Base-by-base conservation (phyloP, 106 monocot species). In the Allium fistulosum region DNA sequence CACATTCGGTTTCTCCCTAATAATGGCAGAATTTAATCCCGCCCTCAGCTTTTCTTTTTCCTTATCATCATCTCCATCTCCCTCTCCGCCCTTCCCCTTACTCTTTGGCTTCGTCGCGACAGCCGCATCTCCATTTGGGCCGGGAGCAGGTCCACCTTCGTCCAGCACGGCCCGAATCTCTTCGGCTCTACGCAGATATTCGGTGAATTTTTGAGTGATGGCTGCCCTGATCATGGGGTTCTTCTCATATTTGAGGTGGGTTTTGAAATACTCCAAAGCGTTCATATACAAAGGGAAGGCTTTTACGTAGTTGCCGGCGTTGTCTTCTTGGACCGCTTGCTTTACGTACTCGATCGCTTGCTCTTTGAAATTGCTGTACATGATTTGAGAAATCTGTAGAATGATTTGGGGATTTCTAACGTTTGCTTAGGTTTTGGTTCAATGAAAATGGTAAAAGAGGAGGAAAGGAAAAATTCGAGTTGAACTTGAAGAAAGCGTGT, bases 341-440 rank as follows among this genome's bases (percentile, higher is more conserved):
- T 79, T 90, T 76, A 90, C 90, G 78, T 83, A 90, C 85, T 85
- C 90, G 80, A 90, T 90, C 73, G 90, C 90, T 76, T 90, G 90
- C 76, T 90, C 90, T 73, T 90, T 89, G 71, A 82, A 78, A 58
- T 82, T 78, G 71, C 71, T 74, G 58, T 78, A 82, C 82, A 82
- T 82, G 37, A 37, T 37, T 37, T 37, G 37, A 37, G 37, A 37
- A 4, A 37, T 37, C 70, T 22, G 37, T 37, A 37, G 37, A 37
- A 37, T 1, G 0, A 1, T 37, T 37, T 37, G 37, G 37, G 37
- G 37, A 37, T 37, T 28, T 28, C 28, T 1, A 3, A 37, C 37
- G 37, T 37, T 37, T 37, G 37, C 1, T 37, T 37, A 37, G 37
- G 37, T 37, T 37, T 37, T 5, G 37, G 37, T 37, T 37, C 37